These are phyloP conservation scores for Penicillium riverlandense DNA, from an alignment of 495 filamentous ascomycete genomes.

Conservation along the genomic window DNA sequence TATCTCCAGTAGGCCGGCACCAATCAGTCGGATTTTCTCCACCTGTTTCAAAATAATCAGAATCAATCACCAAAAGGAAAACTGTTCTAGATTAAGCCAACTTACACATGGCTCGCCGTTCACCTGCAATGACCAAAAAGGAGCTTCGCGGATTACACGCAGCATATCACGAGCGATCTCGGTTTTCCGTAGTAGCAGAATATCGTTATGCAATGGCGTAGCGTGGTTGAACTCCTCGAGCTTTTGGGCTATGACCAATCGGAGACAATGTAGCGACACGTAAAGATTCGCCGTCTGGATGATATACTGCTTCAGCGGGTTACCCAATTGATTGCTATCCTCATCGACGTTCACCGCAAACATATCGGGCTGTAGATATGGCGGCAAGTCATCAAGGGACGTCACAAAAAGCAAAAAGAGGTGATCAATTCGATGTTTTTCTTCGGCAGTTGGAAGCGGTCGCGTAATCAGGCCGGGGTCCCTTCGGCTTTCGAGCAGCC, in stretches of 20 bases:
- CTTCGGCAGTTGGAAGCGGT: constrained; percentile 6
- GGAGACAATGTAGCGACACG: constrained; percentile 19
- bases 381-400: constrained; percentile 12
- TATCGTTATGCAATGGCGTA: constrained; percentile 5
- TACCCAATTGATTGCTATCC: background rate
- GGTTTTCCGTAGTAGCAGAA: constrained; percentile 13
- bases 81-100: background rate
- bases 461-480: constrained; percentile 1
- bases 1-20: constrained; percentile 20
- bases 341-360: background rate
- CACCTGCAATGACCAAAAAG: constrained; percentile 14
- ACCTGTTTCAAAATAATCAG: constrained; percentile 14
- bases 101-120: constrained; percentile 19
- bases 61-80: background rate
- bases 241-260: constrained; percentile 20
- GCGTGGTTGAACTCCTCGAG: constrained; percentile 15
- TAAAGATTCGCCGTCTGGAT: constrained; percentile 21
- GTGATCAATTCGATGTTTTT: constrained; percentile 8
- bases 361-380: constrained; percentile 7
- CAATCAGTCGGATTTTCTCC: constrained; percentile 22
- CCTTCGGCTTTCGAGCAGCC: constrained; percentile 5
- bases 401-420: constrained; percentile 16
- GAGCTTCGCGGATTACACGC: constrained; percentile 11
- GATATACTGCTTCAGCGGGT: constrained; percentile 3
- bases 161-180: constrained; percentile 16